Evolutionary conservation across 106 monocot genomes (phyloP), one percentile per base, ranked within the genome.

Genomic region (Allium cepa): DNA sequence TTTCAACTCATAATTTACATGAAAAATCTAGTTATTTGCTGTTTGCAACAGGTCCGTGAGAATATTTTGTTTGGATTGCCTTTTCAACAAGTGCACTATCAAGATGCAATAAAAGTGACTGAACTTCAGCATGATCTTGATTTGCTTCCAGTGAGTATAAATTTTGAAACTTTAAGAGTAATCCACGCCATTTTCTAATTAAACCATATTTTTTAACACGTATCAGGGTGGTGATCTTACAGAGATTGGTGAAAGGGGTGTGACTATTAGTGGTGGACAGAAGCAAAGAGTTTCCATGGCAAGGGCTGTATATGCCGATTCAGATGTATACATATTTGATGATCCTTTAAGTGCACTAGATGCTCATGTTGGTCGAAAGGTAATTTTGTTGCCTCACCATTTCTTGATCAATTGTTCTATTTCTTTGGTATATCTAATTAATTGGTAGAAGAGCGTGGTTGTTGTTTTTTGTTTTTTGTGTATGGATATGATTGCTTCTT

Each of bases 231-330:
- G 93, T 53, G 99, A 99, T 77, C 87, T 99, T 47, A 99, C 99
- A 56, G 99, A 99, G 67, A 99, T 99, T 81, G 99, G 99, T 70
- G 99, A 99, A 83, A 87, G 99, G 69, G 99, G 99, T 59, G 99
- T 99, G 7, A 99, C 92, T 73, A 99, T 99, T 47, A 99, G 99
- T 77, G 99, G 99, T 57, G 99, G 99, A 47, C 99, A 99, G 71
- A 99, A 99, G 73, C 99, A 99, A 73, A 93, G 99, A 81, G 93
- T 99, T 71, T 99, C 99, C 57, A 85, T 99, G 99, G 99, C 99
- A 79, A 82, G 99, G 62, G 93, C 99, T 66, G 90, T 99, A 14
- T 99, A 99, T 83, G 89, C 99, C 0, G 81, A 93, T 71, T 99
- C 99, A 69, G 99, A 99, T 83, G 85, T 99, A 46, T 99, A 87